Evolutionary conservation across 2,329 filamentous ascomycete genomes (phyloP), one percentile per base, ranked within the genome.

Genomic region (Talaromyces sp.): DNA sequence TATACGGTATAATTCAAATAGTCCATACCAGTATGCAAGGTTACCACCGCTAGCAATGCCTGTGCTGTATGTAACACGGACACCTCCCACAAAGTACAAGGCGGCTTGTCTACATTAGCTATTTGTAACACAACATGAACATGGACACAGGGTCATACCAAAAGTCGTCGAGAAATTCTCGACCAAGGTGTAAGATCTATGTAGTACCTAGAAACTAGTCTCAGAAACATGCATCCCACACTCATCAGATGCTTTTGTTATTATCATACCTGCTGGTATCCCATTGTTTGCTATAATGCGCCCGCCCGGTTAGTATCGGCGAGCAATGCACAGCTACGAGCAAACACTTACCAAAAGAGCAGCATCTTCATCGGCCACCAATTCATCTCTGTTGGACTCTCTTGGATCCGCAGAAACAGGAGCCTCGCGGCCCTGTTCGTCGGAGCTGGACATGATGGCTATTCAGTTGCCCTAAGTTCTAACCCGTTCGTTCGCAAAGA

Each of bases 101-200:
- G 85, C 85, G 64, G 85, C 84, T 86, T 30, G 33, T 51, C 30
- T 50, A 16, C 6, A 34, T 61, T 36, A 61, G 52, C 16, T 44
- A 36, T 27, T 9, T 30, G 59, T 51, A 8, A 14, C 18, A 61
- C 58, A 31, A 28, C 18, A 44, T 47, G 10, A 1, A 8, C 18
- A 47, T 44, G 40, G n/a, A 33, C 16, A 16, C 3, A 9, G 16
- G 28, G 33, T 53, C 75, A 36, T 70, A 85, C 83, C 83, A 65
- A 86, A 86, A 12, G 82, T 84, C 2, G 84, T 85, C 2, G 83
- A 79, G 67, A 86, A 86, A 70, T 84, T 86, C 68, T 86, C 83
- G 59, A 86, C 79, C 16, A 84, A 74, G 34, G 81, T 81, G 67
- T 85, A 85, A 42, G 82, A 84, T 63, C 84, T 77, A 70, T 85